Evolutionary conservation across 1,139 yeast genomes (phyloP).

Genomic region (Saccharomyces hybrid): DNA sequence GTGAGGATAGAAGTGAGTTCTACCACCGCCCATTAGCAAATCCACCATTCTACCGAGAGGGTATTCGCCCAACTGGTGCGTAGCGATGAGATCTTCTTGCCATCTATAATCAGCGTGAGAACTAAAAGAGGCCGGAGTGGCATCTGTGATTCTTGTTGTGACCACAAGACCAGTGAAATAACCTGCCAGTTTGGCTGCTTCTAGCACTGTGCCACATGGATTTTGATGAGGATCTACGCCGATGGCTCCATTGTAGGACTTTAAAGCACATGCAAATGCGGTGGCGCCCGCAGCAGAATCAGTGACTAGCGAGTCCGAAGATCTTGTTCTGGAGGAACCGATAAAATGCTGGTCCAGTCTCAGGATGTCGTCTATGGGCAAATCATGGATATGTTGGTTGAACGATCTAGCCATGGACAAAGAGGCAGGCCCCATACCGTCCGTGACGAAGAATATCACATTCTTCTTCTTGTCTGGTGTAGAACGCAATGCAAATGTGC

Average conservation of each 20-base stretch:
- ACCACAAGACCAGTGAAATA: constrained; percentile 79
- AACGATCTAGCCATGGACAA: constrained; percentile 66
- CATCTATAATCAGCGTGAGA: constrained; percentile 65
- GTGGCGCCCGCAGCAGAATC: constrained; percentile 96
- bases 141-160: constrained; percentile 75
- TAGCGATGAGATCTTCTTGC: constrained; percentile 78
- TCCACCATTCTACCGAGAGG: constrained; percentile 75
- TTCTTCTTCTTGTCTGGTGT: constrained; percentile 39
- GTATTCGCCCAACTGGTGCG: constrained; percentile 72
- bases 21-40: constrained; percentile 81
- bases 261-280: constrained; percentile 72
- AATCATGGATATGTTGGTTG: constrained; percentile 48
- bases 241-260: constrained; percentile 78
- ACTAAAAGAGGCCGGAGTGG: constrained; percentile 85
- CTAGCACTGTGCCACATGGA: constrained; percentile 78
- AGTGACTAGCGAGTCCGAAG: constrained; percentile 63
- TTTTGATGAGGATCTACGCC: constrained; percentile 54
- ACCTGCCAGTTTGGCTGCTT: constrained; percentile 72
- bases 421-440: constrained; percentile 89
- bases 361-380: constrained; percentile 47
- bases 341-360: constrained; percentile 57
- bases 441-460: constrained; percentile 78
- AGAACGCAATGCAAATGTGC: neutral
- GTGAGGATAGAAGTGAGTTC: constrained; percentile 60
- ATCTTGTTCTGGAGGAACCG: constrained; percentile 73